phyloP scores from a whole-genome alignment of 176 grass and related monocot species.

The Cenchrus fungigraminus region DNA sequence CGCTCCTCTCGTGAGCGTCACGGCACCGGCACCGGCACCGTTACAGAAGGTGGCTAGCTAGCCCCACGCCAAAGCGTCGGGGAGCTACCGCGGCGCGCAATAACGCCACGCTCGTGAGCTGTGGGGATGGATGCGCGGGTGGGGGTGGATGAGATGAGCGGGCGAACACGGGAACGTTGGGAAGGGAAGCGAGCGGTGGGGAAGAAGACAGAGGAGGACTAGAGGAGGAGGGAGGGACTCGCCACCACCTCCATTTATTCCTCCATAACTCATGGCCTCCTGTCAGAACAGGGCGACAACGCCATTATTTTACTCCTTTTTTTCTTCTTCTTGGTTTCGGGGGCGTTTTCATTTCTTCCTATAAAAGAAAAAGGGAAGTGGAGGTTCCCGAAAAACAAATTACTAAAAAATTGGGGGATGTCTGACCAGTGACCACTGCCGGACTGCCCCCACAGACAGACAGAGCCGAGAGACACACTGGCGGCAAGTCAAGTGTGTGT shows the following conservation, averaged over 20 bases:
- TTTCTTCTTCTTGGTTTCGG: neutral
- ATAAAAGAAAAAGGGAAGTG: neutral
- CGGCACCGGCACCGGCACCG: neutral
- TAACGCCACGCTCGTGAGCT: conserved; percentile 23
- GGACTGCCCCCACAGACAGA: too few relatives aligned
- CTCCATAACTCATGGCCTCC: neutral
- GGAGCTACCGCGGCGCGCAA: conserved; percentile 1
- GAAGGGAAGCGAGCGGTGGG: neutral
- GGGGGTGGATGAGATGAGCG: too few relatives aligned
- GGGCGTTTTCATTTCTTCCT: neutral
- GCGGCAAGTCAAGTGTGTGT: too few relatives aligned
- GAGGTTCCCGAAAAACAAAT: neutral
- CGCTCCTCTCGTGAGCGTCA: neutral
- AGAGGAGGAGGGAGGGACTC: neutral
- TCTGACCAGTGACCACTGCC: neutral
- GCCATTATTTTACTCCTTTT: neutral
- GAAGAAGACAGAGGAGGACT: neutral
- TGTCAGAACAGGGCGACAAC: neutral
- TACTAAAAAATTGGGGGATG: neutral
- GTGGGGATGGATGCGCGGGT: neutral
- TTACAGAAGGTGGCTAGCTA: neutral
- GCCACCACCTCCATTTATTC: conserved; percentile 26
- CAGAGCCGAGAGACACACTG: too few relatives aligned
- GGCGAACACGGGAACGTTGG: neutral
- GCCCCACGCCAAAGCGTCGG: neutral